Evolutionary conservation across 176 grass and related monocot species (phyloP).

Genomic region (Musa troglodytarum): DNA sequence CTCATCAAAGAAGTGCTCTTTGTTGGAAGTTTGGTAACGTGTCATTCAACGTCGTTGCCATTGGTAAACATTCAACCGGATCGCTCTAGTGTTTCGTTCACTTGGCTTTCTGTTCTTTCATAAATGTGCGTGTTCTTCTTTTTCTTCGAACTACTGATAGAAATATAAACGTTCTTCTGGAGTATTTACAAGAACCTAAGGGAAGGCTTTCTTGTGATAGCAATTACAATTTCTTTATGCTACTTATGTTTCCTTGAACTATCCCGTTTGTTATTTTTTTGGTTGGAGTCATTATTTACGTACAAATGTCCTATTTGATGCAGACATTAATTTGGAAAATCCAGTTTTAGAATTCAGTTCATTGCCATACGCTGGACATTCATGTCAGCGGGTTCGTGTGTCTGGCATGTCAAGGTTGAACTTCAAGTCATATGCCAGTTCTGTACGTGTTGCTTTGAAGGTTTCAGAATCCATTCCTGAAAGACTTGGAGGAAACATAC

Average conservation of each 20-base stretch:
- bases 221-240: too few species aligned
- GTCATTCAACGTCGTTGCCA: neutral
- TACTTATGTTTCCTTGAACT: neutral
- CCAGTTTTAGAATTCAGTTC: conserved; percentile 48
- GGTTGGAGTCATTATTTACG: neutral
- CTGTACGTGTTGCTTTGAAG: conserved; percentile 48
- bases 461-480: conserved; percentile 53
- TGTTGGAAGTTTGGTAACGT: too few species aligned
- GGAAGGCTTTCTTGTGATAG: too few species aligned
- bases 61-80: too few species aligned
- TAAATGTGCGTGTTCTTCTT: too few species aligned
- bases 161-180: too few species aligned
- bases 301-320: conserved; percentile 1
- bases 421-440: conserved; percentile 53
- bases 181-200: too few species aligned
- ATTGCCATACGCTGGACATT: conserved; percentile 32
- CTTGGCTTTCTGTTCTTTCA: too few species aligned
- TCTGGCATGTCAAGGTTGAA: conserved; percentile 55
- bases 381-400: conserved; percentile 54
- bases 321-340: conserved; percentile 62
- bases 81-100: too few species aligned
- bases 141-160: too few species aligned
- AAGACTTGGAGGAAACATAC: conserved; percentile 54
- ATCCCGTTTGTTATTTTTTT: neutral
- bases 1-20: too few species aligned